Base-by-base conservation (phyloP, 495 filamentous ascomycete genomes). In the Tetracladium marchalianum region DNA sequence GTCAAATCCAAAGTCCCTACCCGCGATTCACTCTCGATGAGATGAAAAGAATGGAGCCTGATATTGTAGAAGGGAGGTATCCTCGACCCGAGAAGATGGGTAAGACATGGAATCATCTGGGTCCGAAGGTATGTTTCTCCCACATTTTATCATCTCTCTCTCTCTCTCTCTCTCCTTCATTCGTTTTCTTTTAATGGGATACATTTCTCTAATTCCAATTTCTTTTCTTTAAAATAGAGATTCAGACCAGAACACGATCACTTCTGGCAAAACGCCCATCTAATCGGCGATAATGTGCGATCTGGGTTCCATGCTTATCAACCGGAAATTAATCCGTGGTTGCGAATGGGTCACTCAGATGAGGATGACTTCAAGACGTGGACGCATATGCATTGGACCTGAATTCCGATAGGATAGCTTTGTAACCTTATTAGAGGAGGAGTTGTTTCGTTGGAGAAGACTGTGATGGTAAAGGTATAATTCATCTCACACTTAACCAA, bases 261-360 rank as follows among this genome's bases (percentile, higher is more conserved):
- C 17, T 57, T 53, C 41, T 57, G 54, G 54, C 54, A 51, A 36
- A 15, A 51, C 15, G 54, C 54, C 6, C 54, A 53, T 46, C 43
- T 40, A 3, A 15, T 42, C 35, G 50, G 47, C 1, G 51, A 51
- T 15, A 57, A 53, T 35, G 8, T 22, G 5, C 38, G 44, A 5
- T 13, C 41, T 24, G 33, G 39, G 0, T n/a, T 46, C 17, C 35
- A 15, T n/a, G 31, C 37, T 2, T 7, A 27, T 7, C 12, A 35
- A 1, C 8, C 1, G 34, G 16, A 12, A 16, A 19, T 39, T 11
- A 56, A 54, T 32, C 43, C 43, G 2, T 19, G 15, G 27, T n/a
- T 54, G 6, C 7, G 1, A 5, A 54, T 50, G 43, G 31, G 37
- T n/a, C 47, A 50, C 31, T 2, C 7, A 34, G 16, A 7, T 10